Evolutionary conservation across 139 green algal species (phyloP).

Genomic region (Chlorella sp.): DNA sequence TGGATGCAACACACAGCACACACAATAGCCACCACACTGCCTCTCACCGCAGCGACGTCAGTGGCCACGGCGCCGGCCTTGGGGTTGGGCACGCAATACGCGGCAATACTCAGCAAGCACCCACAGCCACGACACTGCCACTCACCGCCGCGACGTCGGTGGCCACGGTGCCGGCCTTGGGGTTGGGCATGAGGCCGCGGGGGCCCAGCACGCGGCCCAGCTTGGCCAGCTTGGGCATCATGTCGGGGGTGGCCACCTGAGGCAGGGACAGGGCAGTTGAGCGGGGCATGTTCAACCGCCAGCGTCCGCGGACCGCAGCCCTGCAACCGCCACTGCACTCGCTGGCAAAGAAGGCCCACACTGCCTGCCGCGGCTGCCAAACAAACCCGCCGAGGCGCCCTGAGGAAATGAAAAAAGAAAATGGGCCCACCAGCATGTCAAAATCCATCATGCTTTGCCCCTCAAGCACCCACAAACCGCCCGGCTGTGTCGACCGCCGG

Average conservation of each 20-base stretch:
- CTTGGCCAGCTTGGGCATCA: slow-evolving; percentile 99
- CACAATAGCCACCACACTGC: neutral
- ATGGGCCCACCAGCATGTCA: too few species aligned
- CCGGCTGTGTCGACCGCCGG: too few species aligned
- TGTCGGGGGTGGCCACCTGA: slow-evolving; percentile 93
- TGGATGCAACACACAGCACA: neutral
- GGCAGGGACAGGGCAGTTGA: too few species aligned
- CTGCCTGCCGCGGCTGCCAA: too few species aligned
- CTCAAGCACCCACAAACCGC: too few species aligned
- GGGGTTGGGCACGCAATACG: slow-evolving; percentile 99
- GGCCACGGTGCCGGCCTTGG: slow-evolving; percentile 99
- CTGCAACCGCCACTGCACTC: too few species aligned
- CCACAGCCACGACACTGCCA: neutral
- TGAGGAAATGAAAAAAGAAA: neutral
- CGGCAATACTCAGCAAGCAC: too few species aligned
- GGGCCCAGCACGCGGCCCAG: slow-evolving; percentile 95
- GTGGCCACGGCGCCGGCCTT: slow-evolving; percentile 99
- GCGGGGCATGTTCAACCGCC: too few species aligned
- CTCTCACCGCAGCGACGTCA: slow-evolving; percentile 72
- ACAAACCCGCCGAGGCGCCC: too few species aligned
- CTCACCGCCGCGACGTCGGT: slow-evolving; percentile 90
- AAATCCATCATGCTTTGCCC: too few species aligned
- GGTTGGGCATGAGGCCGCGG: slow-evolving; percentile 98
- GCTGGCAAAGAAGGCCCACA: too few species aligned
- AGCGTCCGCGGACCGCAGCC: too few species aligned